phyloP scores from a whole-genome alignment of 805 yeast species.

The Pichia sporocuriosa region DNA sequence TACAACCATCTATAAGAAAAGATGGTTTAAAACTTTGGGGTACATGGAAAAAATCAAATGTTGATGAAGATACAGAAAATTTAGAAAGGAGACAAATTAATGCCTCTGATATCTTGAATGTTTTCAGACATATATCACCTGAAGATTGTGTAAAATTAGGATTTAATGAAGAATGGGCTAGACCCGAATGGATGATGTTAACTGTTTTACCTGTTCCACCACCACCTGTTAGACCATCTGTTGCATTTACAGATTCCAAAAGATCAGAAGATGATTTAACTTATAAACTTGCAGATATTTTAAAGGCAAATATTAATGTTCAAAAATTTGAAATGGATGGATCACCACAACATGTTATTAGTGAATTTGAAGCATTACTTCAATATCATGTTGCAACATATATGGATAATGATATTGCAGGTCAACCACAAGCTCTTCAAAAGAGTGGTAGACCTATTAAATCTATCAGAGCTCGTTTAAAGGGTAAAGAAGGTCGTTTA shows the following conservation, averaged over 20 bases:
- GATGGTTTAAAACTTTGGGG: conserved; percentile 97
- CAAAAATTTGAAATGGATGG: conserved; percentile 97
- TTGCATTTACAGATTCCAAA: conserved; percentile 95
- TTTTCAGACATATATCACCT: conserved; percentile 82
- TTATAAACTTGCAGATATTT: conserved; percentile 90
- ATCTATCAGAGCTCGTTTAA: conserved; percentile 97
- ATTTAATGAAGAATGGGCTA: conserved; percentile 89
- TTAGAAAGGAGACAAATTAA: conserved; percentile 87
- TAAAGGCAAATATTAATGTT: conserved; percentile 95
- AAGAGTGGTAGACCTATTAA: conserved; percentile 98
- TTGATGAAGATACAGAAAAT: conserved; percentile 76
- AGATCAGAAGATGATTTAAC: conserved; percentile 99
- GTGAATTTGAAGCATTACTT: conserved; percentile 89
- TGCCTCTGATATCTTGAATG: conserved; percentile 84
- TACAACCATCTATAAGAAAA: conserved; percentile 91
- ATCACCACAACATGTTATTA: conserved; percentile 96
- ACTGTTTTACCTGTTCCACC: conserved; percentile 99
- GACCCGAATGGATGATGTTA: conserved; percentile 97
- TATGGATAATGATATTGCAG: conserved; percentile 99
- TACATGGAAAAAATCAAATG: conserved; percentile 86
- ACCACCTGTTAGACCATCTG: conserved; percentile 98
- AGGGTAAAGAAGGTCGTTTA: conserved; percentile 98
- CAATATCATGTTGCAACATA: conserved; percentile 99
- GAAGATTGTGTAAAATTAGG: conserved; percentile 82
- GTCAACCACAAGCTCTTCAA: conserved; percentile 98